Base-by-base conservation (phyloP, 163 green algal genomes). In the Smithsoniella earleae region DNA sequence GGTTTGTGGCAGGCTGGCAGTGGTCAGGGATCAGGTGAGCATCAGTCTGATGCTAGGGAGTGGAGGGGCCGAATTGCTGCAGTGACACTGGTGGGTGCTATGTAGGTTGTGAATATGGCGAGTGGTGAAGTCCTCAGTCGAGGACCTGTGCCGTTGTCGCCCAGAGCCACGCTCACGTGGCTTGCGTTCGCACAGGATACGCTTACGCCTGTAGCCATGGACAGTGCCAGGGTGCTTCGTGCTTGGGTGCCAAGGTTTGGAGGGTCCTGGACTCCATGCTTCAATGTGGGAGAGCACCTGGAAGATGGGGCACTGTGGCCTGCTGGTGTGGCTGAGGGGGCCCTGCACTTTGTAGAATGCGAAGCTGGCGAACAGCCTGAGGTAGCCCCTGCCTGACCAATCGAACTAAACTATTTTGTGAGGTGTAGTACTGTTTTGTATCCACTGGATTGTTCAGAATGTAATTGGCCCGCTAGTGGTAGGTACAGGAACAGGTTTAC, bases 181-280 rank as follows among this genome's bases (percentile, higher is more conserved):
- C 58, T 69, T 33, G 58, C 58, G 6, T 36, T 69, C 25, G 58
- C 58, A 18, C 5, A 3, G 18, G 58, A 69, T 13, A 69, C 58
- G n/a, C 58, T 69, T 16, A 69, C 58, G 25, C 58, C 58, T 16
- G 58, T 69, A 16, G 34, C 58, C 27, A 69, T 69, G 58, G 58
- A 69, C 58, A 69, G 58, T 33, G 0, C 27, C 16, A 31, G 58
- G 5, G 25, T 43, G 1, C 27, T 69, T 30, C 58, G 58, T 69
- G 58, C 58, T 8, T 69, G 58, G 58, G 43, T 18, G 1, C 58
- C 58, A 4, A 1, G 27, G 4, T 69, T 36, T 16, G 58, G 58
- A 6, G 58, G 58, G 0, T 30, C 58, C 1, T 69, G 58, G 58
- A 6, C n/a, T 30, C 58, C n/a, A 31, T 33, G 1, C 43, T 69